These are phyloP conservation scores for Scedosporium apiospermum DNA, from an alignment of 2,329 filamentous ascomycete species.

Conservation along the genomic window DNA sequence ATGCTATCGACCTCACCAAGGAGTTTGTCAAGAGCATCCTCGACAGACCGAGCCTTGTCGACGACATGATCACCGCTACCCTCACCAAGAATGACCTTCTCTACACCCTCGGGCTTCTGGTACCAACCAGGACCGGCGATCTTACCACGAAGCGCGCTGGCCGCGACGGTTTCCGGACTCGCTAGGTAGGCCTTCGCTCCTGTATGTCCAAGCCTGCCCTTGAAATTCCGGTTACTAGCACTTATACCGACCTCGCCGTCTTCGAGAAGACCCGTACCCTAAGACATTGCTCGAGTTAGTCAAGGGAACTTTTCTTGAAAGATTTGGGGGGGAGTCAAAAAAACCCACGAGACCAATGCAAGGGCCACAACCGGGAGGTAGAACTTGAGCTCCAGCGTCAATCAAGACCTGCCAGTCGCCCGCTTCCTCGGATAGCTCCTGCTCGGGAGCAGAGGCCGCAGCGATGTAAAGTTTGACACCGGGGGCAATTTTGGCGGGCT, in stretches of 20 bases:
- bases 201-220: slow-evolving; percentile 74
- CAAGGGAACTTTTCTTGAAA: too few relatives aligned
- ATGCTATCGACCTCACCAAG: slow-evolving; percentile 58
- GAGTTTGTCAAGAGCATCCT: slow-evolving; percentile 63
- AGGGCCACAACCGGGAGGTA: slow-evolving; percentile 68
- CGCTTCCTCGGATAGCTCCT: slow-evolving; percentile 63
- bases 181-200: slow-evolving; percentile 69
- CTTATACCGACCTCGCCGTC: slow-evolving; percentile 79
- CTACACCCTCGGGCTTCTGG: slow-evolving; percentile 56
- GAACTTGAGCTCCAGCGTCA: slow-evolving; percentile 63
- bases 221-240: slow-evolving; percentile 83
- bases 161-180: slow-evolving; percentile 85
- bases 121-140: slow-evolving; percentile 75
- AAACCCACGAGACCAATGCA: slow-evolving; percentile 63
- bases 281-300: too few relatives aligned
- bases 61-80: slow-evolving; percentile 57
- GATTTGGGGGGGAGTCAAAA: too few relatives aligned
- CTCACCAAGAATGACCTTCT: slow-evolving; percentile 61
- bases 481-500: slow-evolving; percentile 59
- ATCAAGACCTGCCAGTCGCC: slow-evolving; percentile 81
- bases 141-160: slow-evolving; percentile 66
- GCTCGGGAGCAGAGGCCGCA: slow-evolving; percentile 72
- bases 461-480: slow-evolving; percentile 84
- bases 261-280: slow-evolving; percentile 64
- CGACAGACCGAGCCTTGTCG: slow-evolving; percentile 56